Evolutionary conservation across 257 asterid genomes (phyloP).

Genomic region (Leonotis leonurus): DNA sequence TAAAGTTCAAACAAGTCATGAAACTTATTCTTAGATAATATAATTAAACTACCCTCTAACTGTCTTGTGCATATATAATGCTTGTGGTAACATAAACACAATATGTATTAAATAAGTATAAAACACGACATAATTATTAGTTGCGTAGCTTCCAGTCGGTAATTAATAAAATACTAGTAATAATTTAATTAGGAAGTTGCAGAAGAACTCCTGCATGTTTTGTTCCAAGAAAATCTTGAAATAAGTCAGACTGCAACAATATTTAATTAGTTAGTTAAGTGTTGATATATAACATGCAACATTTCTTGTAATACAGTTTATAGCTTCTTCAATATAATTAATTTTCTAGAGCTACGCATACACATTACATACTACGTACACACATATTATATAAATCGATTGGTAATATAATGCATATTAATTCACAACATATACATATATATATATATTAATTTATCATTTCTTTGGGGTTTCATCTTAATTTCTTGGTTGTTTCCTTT

Average conservation of each 20-base stretch:
- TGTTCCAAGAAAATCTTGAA: slow-evolving; percentile 22
- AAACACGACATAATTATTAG: no score
- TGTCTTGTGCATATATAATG: no score
- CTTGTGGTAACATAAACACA: no score
- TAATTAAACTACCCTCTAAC: no score
- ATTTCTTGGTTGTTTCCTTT: slow-evolving; percentile 55
- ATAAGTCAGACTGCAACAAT: neutral
- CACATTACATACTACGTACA: neutral
- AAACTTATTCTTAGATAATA: no score
- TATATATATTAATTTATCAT: neutral
- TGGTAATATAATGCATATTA: no score
- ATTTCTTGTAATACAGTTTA: slow-evolving; percentile 3
- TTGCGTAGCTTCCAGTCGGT: no score
- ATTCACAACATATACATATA: neutral
- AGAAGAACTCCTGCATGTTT: slow-evolving; percentile 1
- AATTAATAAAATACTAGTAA: neutral
- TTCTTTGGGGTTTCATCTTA: slow-evolving; percentile 27
- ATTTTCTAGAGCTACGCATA: neutral
- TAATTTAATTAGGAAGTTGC: neutral
- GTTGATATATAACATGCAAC: neutral
- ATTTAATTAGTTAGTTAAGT: neutral
- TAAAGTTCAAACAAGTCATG: no score
- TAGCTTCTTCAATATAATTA: neutral
- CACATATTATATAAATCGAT: neutral
- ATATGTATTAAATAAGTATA: no score